phyloP scores from a whole-genome alignment of 2,329 filamentous ascomycete species.

The Trichophyton mentagrophytes region DNA sequence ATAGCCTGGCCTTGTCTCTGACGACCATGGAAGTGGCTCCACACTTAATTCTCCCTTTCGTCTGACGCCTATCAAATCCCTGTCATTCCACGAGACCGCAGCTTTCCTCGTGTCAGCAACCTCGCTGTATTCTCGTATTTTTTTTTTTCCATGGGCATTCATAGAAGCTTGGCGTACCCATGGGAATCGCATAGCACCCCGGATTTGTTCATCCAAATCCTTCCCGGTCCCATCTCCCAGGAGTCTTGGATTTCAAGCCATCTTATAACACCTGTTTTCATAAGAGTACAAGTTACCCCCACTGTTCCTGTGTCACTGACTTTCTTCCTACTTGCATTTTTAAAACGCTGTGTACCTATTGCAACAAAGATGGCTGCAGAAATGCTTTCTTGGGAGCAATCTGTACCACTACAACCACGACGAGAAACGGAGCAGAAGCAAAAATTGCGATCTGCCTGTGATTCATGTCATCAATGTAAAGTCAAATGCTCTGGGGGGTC shows the following conservation, averaged over 20 bases:
- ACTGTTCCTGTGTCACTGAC: neutral
- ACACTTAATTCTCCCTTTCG: neutral
- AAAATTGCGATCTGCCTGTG: conserved; percentile 3
- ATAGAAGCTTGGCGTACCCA: neutral
- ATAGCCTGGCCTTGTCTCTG: neutral
- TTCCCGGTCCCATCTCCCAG: neutral
- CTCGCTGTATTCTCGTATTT: neutral
- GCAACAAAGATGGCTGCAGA: neutral
- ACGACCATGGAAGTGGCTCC: neutral
- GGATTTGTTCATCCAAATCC: neutral
- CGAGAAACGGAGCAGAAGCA: neutral
- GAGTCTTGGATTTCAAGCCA: neutral
- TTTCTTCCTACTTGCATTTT: neutral
- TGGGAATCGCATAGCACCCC: neutral
- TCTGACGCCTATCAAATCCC: neutral
- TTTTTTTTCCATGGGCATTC: neutral
- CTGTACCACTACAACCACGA: neutral
- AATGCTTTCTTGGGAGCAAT: neutral
- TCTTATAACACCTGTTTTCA: neutral
- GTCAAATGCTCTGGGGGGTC: conserved; percentile 1
- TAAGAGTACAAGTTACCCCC: neutral
- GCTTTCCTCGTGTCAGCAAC: neutral
- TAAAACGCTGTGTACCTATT: neutral
- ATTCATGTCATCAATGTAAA: conserved; percentile 2
- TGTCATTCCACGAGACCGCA: neutral